Conservation (phyloP, 2,329 filamentous ascomycete genomes). For the Sporothrix mexicana region DNA sequence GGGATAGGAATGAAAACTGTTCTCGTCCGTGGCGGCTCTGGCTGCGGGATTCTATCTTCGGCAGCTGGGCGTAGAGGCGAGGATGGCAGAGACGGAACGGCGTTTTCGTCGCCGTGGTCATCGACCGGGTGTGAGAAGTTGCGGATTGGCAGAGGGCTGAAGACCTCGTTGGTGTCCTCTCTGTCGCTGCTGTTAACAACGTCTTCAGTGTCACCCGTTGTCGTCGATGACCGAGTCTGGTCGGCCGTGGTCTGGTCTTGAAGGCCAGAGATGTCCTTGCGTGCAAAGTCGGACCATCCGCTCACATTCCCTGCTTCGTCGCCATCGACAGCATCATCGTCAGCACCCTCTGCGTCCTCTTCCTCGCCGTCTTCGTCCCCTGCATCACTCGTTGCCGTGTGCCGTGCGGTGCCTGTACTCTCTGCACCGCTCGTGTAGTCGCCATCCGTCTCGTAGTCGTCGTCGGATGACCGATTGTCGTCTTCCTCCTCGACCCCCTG, state of each 20-base stretch:
- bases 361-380: constrained; percentile 53
- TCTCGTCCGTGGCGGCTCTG: constrained; percentile 58
- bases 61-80: constrained; percentile 30
- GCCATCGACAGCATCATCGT: constrained; percentile 53
- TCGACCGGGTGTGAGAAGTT: neutral
- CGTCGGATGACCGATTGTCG: constrained; percentile 55
- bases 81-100: constrained; percentile 14
- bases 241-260: constrained; percentile 43
- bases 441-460: constrained; percentile 71
- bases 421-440: constrained; percentile 87
- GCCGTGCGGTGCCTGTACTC: constrained; percentile 73
- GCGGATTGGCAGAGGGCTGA: constrained; percentile 35
- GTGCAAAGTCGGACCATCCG: constrained; percentile 89
- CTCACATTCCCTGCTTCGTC: constrained; percentile 69
- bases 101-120: neutral
- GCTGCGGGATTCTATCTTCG: constrained; percentile 47
- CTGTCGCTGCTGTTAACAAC: constrained; percentile 3
- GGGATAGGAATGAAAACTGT: constrained; percentile 75
- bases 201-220: constrained; percentile 14
- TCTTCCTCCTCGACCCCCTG: constrained; percentile 50
- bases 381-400: constrained; percentile 59
- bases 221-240: neutral
- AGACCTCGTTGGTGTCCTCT: constrained; percentile 43
- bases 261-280: constrained; percentile 68
- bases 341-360: constrained; percentile 52